phyloP scores from a whole-genome alignment of 1,284 basidiomycete genomes.

The Waitea zeae region DNA sequence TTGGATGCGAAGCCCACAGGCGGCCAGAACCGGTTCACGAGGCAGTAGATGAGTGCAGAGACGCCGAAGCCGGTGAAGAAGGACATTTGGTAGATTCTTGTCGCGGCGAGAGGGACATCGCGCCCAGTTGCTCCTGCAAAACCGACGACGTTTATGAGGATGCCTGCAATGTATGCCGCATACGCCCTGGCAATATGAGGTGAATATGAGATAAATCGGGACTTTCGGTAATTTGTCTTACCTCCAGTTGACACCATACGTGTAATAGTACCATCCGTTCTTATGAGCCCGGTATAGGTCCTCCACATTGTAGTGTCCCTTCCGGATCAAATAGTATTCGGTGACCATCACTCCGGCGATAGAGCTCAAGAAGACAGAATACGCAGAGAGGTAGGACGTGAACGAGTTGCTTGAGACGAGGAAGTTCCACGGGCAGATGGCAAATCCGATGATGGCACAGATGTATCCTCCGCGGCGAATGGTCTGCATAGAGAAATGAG shows the following conservation, averaged over 20 bases:
- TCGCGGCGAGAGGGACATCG: conserved; percentile 43
- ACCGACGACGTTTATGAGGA: conserved; percentile 70
- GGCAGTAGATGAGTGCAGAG: conserved; percentile 45
- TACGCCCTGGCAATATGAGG: conserved; percentile 30
- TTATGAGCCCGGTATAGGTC: conserved; percentile 49
- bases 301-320: conserved; percentile 52
- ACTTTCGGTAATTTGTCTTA: conserved; percentile 11
- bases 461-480: conserved; percentile 76
- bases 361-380: conserved; percentile 69
- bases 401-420: conserved; percentile 64
- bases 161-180: conserved; percentile 55
- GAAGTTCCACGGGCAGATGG: conserved; percentile 70
- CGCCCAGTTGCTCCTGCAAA: conserved; percentile 47
- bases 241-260: conserved; percentile 58
- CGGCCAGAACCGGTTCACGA: conserved; percentile 40
- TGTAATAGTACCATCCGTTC: conserved; percentile 65
- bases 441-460: conserved; percentile 57
- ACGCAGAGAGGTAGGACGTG: conserved; percentile 71
- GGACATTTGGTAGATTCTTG: conserved; percentile 53
- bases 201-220: neutral
- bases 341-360: conserved; percentile 73
- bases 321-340: conserved; percentile 68
- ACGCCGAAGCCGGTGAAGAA: conserved; percentile 70
- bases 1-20: conserved; percentile 27
- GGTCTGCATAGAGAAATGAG: conserved; percentile 24